phyloP scores from a whole-genome alignment of 352 stramenopile species.

The Globisporangium radiosum region DNA sequence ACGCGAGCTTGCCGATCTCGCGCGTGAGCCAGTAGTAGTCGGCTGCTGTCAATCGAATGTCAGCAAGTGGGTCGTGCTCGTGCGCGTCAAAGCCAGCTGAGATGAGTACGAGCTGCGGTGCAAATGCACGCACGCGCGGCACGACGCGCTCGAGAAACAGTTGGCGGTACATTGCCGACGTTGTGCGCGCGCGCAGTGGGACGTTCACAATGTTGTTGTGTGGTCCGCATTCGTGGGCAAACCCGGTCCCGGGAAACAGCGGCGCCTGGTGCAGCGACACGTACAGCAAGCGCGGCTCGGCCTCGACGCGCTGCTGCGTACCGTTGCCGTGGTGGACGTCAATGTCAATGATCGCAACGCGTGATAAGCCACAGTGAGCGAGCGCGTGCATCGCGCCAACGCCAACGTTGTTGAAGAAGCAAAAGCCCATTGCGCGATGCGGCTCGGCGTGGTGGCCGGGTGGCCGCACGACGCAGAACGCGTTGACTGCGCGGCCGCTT shows the following conservation, averaged over 20 bases:
- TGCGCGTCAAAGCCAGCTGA: conserved; percentile 84
- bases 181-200: conserved; percentile 26
- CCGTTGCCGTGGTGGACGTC: conserved; percentile 88
- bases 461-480: conserved; percentile 84
- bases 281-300: conserved; percentile 33
- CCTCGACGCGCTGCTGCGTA: conserved; percentile 40
- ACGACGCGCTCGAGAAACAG: conserved; percentile 25
- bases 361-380: conserved; percentile 36
- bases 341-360: conserved; percentile 67
- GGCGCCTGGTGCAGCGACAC: conserved; percentile 51
- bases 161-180: conserved; percentile 27
- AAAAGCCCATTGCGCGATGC: conserved; percentile 80
- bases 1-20: conserved; percentile 32
- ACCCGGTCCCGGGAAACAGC: conserved; percentile 38
- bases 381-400: conserved; percentile 92
- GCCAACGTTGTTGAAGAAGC: conserved; percentile 95
- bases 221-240: conserved; percentile 26
- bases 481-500: conserved; percentile 32
- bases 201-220: conserved; percentile 45
- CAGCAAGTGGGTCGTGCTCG: conserved; percentile 32
- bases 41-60: conserved; percentile 30
- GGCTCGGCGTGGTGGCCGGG: conserved; percentile 56
- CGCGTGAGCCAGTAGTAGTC: conserved; percentile 62
- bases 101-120: conserved; percentile 79
- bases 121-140: conserved; percentile 42